Base-by-base conservation (phyloP, 1,284 basidiomycete species). In the Papiliotrema nemorosa region DNA sequence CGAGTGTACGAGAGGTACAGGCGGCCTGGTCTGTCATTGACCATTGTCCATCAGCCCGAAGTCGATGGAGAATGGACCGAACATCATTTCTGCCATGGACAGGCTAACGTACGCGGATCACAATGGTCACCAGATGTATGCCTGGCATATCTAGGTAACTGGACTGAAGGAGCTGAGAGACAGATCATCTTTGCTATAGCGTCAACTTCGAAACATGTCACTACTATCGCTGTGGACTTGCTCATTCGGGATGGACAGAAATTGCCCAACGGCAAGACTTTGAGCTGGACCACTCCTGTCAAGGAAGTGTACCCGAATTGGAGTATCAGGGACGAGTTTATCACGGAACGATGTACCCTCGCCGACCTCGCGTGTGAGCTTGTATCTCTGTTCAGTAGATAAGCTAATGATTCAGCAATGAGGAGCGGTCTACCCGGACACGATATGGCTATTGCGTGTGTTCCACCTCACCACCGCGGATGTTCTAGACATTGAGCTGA, bases 171-270 rank as follows among this genome's bases (percentile, higher is more conserved):
- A 31, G 29, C 29, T 31, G 29, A 31, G 7, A 31, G 21, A 4
- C 33, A 44, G 43, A 71, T 76, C 0, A 57, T 76, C 22, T 78
- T 78, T 54, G 62, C 57, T 2, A 72, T 80, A 36, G 78, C 69
- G 1, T 79, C 78, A 14, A 78, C 76, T 58, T 77, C 78, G 1
- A 80, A 80, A 53, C 71, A 78, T 0, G 79, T 80, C 58, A 68
- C 76, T 0, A 64, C 70, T 0, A 57, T 73, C 2, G 62, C 76
- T 0, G 35, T 78, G 3, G 78, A 77, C 0, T 60, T 78, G 12
- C 58, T 77, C n/a, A 66, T 78, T 10, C 60, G 72, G 26, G 77
- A 79, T 49, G 55, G 65, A 4, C 76, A 77, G 0, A 50, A 62
- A 5, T 62, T 80, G 14, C 76, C 75, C 0, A 60, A 62, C 10